phyloP scores from a whole-genome alignment of 2,329 filamentous ascomycete species.

The Alternaria sp. region DNA sequence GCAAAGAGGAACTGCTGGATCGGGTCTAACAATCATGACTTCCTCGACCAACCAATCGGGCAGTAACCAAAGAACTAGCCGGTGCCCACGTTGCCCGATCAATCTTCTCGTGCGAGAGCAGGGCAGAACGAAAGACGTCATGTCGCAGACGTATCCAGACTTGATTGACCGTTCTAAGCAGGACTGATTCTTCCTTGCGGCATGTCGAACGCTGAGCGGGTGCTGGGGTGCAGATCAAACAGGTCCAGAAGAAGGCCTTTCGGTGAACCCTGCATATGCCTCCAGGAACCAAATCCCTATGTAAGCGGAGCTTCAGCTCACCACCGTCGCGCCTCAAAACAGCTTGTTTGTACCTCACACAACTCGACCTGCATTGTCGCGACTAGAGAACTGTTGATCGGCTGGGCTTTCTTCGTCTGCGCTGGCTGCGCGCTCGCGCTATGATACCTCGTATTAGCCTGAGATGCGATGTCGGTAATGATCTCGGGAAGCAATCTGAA shows the following conservation, averaged over 20 bases:
- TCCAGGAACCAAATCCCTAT: too few species aligned
- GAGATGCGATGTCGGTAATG: background rate
- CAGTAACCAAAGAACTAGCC: slow-evolving; percentile 19
- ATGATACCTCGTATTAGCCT: background rate
- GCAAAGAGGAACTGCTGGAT: slow-evolving; percentile 12
- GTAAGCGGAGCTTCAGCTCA: slow-evolving; percentile 12
- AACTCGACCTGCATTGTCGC: slow-evolving; percentile 25
- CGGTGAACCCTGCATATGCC: slow-evolving; percentile 4
- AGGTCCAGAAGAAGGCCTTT: slow-evolving; percentile 11
- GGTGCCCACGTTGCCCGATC: slow-evolving; percentile 19
- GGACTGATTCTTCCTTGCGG: background rate
- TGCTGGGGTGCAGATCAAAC: slow-evolving; percentile 22
- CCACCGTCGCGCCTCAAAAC: slow-evolving; percentile 25
- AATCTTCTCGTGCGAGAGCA: slow-evolving; percentile 10
- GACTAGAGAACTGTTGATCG: slow-evolving; percentile 13
- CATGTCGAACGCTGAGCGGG: slow-evolving; percentile 4
- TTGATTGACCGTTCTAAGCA: background rate
- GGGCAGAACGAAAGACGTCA: slow-evolving; percentile 18
- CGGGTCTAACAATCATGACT: slow-evolving; percentile 20
- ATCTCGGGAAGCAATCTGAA: background rate
- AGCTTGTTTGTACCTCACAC: slow-evolving; percentile 22
- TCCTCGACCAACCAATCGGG: slow-evolving; percentile 28
- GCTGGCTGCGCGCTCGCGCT: slow-evolving; percentile 4
- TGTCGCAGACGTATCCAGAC: slow-evolving; percentile 11
- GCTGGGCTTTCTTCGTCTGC: slow-evolving; percentile 12